A percentile compares a stretch with the other conserved stretches of the same genome.
phyloP scores from a whole-genome alignment of 768 basidiomycete species.

The Omphalotus guepiniiformis region DNA sequence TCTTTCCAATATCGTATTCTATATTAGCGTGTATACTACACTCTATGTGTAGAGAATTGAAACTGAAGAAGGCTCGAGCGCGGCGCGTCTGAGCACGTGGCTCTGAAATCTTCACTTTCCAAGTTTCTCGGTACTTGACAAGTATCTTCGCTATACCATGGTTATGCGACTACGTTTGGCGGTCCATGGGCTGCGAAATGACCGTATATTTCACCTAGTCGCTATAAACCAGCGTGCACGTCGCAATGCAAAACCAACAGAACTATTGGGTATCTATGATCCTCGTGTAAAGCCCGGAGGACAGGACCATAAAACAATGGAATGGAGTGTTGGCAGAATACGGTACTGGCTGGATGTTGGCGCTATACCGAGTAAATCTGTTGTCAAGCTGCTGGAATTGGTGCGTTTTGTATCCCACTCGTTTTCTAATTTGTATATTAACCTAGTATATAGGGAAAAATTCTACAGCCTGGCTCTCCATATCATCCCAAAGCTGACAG shows the following conservation, averaged over 20 bases:
- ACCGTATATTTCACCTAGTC: slow-evolving; percentile 80
- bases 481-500: slow-evolving; percentile 38
- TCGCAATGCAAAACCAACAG: slow-evolving; percentile 83
- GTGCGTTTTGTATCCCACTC: slow-evolving; percentile 46
- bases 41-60: too few species aligned
- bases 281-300: slow-evolving; percentile 50
- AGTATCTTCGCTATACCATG: too few species aligned
- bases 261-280: slow-evolving; percentile 82
- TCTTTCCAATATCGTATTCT: too few species aligned
- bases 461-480: slow-evolving; percentile 53
- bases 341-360: slow-evolving; percentile 86
- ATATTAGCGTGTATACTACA: too few species aligned
- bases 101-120: too few species aligned
- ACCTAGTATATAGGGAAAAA: slow-evolving; percentile 44
- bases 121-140: too few species aligned
- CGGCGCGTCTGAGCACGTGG: too few species aligned
- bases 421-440: background rate
- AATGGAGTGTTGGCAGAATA: slow-evolving; percentile 91
- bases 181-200: slow-evolving; percentile 72
- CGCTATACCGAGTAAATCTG: slow-evolving; percentile 76
- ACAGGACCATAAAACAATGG: slow-evolving; percentile 62
- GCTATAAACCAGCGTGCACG: slow-evolving; percentile 68
- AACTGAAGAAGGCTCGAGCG: too few species aligned
- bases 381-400: slow-evolving; percentile 71
- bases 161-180: slow-evolving; percentile 82